These are phyloP conservation scores for Adansonia rubrostipa DNA, from an alignment of 441 rosid genomes.

Conservation along the genomic window DNA sequence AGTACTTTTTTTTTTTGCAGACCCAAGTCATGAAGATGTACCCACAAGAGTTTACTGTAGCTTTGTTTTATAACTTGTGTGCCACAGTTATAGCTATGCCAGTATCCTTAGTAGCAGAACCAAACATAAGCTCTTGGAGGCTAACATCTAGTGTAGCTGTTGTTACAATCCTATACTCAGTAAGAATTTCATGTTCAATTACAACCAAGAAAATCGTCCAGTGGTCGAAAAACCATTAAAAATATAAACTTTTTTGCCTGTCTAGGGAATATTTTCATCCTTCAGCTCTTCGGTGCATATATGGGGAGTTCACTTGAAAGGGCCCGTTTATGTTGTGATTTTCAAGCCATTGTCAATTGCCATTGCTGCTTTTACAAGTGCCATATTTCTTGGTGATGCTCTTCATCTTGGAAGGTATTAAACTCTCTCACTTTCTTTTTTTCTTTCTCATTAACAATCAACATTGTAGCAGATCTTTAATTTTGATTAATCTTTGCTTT, in stretches of 20 bases:
- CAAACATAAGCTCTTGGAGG: constrained; percentile 50
- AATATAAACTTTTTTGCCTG: background rate
- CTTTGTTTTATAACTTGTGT: constrained; percentile 54
- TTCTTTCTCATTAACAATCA: background rate
- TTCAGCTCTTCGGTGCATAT: constrained; percentile 46
- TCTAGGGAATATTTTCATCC: constrained; percentile 58
- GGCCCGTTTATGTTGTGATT: constrained; percentile 63
- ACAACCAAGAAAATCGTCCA: background rate
- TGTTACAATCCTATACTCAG: constrained; percentile 56
- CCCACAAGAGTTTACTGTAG: constrained; percentile 55
- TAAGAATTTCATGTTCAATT: constrained; percentile 33
- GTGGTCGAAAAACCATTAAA: too few species aligned
- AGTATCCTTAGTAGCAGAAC: constrained; percentile 46
- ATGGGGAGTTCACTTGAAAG: constrained; percentile 60
- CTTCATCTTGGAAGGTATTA: constrained; percentile 75
- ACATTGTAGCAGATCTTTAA: background rate
- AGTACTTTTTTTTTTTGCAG: constrained; percentile 31
- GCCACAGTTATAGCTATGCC: constrained; percentile 52
- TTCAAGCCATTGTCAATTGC: constrained; percentile 68
- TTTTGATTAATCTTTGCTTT: background rate
- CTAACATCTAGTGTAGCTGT: constrained; percentile 42
- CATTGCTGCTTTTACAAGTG: constrained; percentile 62
- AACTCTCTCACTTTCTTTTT: background rate
- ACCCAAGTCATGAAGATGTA: constrained; percentile 64
- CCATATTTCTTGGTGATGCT: constrained; percentile 58